Percentiles rank a stretch among this genome's conserved stretches.
Evolutionary conservation across 169 alveolate genomes (phyloP).

Genomic region (Plasmodium adleri): DNA sequence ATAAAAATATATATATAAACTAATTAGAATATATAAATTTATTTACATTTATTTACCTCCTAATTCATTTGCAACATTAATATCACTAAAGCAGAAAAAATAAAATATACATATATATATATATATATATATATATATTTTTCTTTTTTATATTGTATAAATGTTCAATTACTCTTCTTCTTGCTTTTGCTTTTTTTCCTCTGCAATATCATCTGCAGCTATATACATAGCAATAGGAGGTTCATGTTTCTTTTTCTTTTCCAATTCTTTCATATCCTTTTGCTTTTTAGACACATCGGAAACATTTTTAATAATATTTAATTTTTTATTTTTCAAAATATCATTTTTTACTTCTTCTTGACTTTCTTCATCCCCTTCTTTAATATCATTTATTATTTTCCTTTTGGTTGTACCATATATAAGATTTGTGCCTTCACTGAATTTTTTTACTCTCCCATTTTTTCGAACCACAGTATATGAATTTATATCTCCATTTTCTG

Average conservation of each 20-base stretch:
- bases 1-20: background rate
- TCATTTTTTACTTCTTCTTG: slow-evolving; percentile 40
- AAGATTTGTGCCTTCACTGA: slow-evolving; percentile 74
- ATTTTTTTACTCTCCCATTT: slow-evolving; percentile 67
- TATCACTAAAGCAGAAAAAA: slow-evolving; percentile 40
- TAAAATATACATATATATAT: background rate
- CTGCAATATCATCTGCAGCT: slow-evolving; percentile 54
- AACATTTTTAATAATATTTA: slow-evolving; percentile 41
- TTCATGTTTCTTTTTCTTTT: slow-evolving; percentile 15
- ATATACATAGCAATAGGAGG: slow-evolving; percentile 65
- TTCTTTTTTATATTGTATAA: too few species aligned
- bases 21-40: background rate
- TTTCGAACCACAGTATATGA: slow-evolving; percentile 66
- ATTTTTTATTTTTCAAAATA: slow-evolving; percentile 24
- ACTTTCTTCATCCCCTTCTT: slow-evolving; percentile 15
- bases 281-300: slow-evolving; percentile 48
- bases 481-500: slow-evolving; percentile 52
- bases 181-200: background rate
- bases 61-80: slow-evolving; percentile 45
- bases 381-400: background rate
- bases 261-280: slow-evolving; percentile 9
- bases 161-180: slow-evolving; percentile 38
- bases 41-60: slow-evolving; percentile 20
- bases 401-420: slow-evolving; percentile 71
- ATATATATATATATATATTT: too few species aligned